phyloP scores from a whole-genome alignment of 148 eudicot species.

The Chenopodium quinoa region DNA sequence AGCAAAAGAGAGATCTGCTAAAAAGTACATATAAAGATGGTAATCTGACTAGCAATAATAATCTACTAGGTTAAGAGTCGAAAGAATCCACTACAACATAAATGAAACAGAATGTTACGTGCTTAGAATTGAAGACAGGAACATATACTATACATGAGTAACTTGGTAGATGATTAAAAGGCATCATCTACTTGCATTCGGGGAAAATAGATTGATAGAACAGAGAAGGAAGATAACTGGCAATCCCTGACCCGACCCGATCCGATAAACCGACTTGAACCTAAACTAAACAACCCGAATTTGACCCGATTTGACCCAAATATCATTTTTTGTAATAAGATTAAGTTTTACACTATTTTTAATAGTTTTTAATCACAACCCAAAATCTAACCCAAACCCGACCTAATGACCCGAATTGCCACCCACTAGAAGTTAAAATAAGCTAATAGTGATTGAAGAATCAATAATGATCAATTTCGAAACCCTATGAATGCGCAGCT shows the following conservation, averaged over 20 bases:
- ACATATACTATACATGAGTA: no score
- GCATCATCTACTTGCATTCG: background rate
- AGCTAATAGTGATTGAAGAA: background rate
- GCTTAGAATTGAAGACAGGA: background rate
- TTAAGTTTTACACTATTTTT: no score
- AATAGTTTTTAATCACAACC: no score
- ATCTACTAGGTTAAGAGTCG: background rate
- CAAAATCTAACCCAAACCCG: no score
- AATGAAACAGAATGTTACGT: no score
- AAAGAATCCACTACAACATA: background rate
- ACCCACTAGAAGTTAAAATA: background rate
- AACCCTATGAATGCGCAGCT: background rate
- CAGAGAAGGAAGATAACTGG: background rate
- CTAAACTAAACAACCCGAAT: no score
- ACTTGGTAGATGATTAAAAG: background rate
- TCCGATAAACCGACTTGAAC: no score
- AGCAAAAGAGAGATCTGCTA: constrained; percentile 4
- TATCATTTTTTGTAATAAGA: no score
- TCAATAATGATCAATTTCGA: background rate
- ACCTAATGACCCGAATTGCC: no score
- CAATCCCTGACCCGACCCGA: no score
- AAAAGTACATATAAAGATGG: background rate
- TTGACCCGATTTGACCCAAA: no score
- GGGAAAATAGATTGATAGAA: background rate
- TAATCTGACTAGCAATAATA: background rate